phyloP scores from a whole-genome alignment of 2,329 filamentous ascomycete genomes.

The Scytalidium sp. region DNA sequence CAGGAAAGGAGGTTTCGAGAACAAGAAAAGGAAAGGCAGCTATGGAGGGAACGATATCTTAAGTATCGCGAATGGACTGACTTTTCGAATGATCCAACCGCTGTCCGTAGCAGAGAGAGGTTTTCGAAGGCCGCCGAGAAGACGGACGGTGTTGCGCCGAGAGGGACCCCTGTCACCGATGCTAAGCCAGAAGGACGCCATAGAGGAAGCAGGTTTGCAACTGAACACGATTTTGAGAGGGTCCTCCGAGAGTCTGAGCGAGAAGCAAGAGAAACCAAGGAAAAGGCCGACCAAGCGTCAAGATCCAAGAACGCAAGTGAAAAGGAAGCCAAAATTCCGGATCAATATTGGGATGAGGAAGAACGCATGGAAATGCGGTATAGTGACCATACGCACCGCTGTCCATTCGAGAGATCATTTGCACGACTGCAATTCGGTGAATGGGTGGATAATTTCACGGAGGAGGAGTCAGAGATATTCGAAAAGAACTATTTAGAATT shows the following conservation, averaged over 20 bases:
- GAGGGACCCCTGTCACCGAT: slow-evolving; percentile 43
- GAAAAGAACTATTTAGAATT: slow-evolving; percentile 72
- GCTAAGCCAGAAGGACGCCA: slow-evolving; percentile 52
- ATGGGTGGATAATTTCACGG: slow-evolving; percentile 70
- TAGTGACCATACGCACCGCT: slow-evolving; percentile 62
- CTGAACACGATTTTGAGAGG: slow-evolving; percentile 70
- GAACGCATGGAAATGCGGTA: slow-evolving; percentile 58
- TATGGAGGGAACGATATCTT: slow-evolving; percentile 22
- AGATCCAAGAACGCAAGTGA: slow-evolving; percentile 71
- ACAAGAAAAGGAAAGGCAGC: slow-evolving; percentile 19
- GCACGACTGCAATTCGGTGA: slow-evolving; percentile 70
- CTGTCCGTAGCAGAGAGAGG: slow-evolving; percentile 24
- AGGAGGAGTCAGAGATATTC: slow-evolving; percentile 67
- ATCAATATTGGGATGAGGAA: slow-evolving; percentile 62
- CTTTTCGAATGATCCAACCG: slow-evolving; percentile 22
- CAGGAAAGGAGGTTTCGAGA: slow-evolving; percentile 12
- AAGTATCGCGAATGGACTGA: slow-evolving; percentile 25
- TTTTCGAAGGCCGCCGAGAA: slow-evolving; percentile 25
- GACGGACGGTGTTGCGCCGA: slow-evolving; percentile 13
- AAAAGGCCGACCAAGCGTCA: slow-evolving; percentile 61
- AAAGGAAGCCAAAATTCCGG: slow-evolving; percentile 72
- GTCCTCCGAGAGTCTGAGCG: slow-evolving; percentile 69
- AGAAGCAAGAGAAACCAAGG: slow-evolving; percentile 67
- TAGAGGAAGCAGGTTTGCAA: slow-evolving; percentile 56
- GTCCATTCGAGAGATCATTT: slow-evolving; percentile 64